phyloP scores from a whole-genome alignment of 2,329 filamentous ascomycete species.

The Colletotrichum sp. region DNA sequence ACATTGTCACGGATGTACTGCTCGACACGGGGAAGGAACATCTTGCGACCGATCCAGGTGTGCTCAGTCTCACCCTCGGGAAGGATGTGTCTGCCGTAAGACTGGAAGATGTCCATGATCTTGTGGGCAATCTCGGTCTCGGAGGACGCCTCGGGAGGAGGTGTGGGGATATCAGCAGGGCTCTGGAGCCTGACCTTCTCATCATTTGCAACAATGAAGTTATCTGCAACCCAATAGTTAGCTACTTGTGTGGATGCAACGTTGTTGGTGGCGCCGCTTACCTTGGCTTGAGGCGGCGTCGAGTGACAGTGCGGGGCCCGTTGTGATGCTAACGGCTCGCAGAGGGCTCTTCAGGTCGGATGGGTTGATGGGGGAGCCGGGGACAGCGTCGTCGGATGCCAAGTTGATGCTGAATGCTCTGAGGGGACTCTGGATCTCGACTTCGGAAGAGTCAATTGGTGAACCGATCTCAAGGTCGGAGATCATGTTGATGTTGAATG shows the following conservation, averaged over 20 bases:
- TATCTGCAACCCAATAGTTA: neutral
- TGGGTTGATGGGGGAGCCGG: neutral
- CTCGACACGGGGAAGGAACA: conserved; percentile 17
- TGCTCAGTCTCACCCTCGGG: conserved; percentile 13
- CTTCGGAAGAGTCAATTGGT: conserved; percentile 7
- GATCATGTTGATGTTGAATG: neutral
- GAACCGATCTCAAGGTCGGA: conserved; percentile 16
- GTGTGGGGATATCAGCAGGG: neutral
- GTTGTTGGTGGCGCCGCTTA: neutral
- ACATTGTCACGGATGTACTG: conserved; percentile 16
- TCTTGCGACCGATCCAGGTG: conserved; percentile 19
- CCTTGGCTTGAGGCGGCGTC: neutral
- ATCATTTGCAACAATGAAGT: neutral
- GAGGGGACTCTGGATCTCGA: neutral
- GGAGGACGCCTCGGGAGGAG: conserved; percentile 2
- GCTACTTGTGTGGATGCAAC: neutral
- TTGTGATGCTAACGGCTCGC: neutral
- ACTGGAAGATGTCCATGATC: conserved; percentile 14
- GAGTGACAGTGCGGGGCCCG: neutral
- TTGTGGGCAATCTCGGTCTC: conserved; percentile 14
- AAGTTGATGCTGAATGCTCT: conserved; percentile 10
- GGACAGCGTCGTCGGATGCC: neutral
- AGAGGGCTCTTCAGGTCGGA: neutral
- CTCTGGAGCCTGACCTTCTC: neutral
- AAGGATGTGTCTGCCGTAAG: conserved; percentile 10